Base-by-base conservation (phyloP, 129 eudicot genomes). In the Flaveria linearis region DNA sequence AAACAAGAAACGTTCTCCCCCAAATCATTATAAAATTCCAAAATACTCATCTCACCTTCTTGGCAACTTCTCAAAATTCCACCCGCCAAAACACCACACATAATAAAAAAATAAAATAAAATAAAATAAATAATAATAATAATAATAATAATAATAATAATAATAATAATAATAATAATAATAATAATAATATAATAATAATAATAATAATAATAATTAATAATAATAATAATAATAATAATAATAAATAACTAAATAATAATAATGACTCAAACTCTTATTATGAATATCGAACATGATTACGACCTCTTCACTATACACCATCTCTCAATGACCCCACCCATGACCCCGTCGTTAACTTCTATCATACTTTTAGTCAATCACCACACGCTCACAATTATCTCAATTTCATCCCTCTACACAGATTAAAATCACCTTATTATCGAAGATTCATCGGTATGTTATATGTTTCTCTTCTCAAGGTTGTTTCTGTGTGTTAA, bases 311-410 rank as follows among this genome's bases (percentile, higher is more conserved):
- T 16, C 43, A 70, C n/a, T 71, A 28, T 30, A 55, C 0, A 60
- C 77, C 83, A 70, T 60, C 60, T 13, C 43, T 70, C 72, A 23
- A 33, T 22, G 73, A 11, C 71, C 82, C 82, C 71, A 78, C 76
- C 67, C 47, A 42, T 41, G 77, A 75, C 84, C 69, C 17, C 49
- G 73, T 76, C 81, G 76, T 81, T 81, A 81, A 81, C 81, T 72
- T 47, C 76, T 68, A 72, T 72, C 72, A 23, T 72, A 75, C 74
- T 57, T 66, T 43, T 14, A 42, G 60, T 57, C 68, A 17, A 66
- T 81, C 74, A 70, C 52, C 45, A 71, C 75, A 66, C 73, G n/a
- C 69, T 25, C 57, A 53, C 17, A 45, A 30, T 63, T 5, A 23
- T 61, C 62, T n/a, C 57, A 17, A 60, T 28, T 75, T 43, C 73